Percentiles rank a stretch among this genome's conserved stretches.
These are phyloP conservation scores for Fusarium staphyleae DNA, from an alignment of 2,329 filamentous ascomycete species.

Conservation along the genomic window DNA sequence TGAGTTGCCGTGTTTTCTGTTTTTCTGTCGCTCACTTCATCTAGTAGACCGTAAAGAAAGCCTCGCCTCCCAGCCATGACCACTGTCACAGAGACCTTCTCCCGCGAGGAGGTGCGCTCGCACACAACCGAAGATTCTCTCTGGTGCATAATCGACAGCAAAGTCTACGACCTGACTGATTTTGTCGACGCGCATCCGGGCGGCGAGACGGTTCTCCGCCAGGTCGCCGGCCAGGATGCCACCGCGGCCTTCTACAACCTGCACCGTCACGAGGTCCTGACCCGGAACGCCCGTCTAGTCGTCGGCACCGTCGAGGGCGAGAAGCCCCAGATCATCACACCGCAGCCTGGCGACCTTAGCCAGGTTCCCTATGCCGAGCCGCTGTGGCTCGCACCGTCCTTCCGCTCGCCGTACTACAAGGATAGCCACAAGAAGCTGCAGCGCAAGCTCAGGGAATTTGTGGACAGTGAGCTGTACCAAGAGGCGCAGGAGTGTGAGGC, in stretches of 20 bases:
- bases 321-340: constrained; percentile 74
- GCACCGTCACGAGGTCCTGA: constrained; percentile 86
- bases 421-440: constrained; percentile 75
- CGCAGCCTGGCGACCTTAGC: constrained; percentile 74
- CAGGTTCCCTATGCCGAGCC: constrained; percentile 85
- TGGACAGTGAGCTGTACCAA: constrained; percentile 72
- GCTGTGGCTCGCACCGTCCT: constrained; percentile 78
- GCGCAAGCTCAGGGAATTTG: constrained; percentile 75
- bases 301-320: constrained; percentile 80
- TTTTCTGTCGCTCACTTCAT: background rate
- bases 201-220: constrained; percentile 78
- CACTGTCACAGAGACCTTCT: constrained; percentile 58
- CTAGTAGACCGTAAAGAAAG: background rate
- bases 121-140: constrained; percentile 78
- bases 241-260: constrained; percentile 90
- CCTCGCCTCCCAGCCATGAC: constrained; percentile 25
- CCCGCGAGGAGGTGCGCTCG: constrained; percentile 72
- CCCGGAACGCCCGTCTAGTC: constrained; percentile 77
- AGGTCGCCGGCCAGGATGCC: constrained; percentile 83
- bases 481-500: constrained; percentile 80
- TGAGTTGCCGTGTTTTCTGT: background rate
- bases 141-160: constrained; percentile 86
- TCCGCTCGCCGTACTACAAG: constrained; percentile 81
- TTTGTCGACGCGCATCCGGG: constrained; percentile 87
- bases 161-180: constrained; percentile 85